Conservation (phyloP, 345 rosid species). For the Acer yangbiense region DNA sequence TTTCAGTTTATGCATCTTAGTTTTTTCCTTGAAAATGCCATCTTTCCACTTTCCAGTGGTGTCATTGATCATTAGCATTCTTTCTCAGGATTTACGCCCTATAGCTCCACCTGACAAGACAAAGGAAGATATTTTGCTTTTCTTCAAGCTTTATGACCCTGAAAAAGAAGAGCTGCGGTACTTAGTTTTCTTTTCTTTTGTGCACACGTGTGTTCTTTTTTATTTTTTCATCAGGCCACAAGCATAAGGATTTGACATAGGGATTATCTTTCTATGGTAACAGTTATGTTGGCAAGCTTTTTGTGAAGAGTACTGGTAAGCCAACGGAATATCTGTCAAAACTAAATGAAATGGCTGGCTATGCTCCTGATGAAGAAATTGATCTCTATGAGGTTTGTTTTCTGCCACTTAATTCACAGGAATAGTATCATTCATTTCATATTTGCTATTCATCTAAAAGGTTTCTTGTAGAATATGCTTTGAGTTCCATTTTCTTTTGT, state of each 20-base stretch:
- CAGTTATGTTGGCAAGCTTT: constrained; percentile 69
- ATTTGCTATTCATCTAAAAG: not conserved
- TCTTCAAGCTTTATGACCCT: constrained; percentile 76
- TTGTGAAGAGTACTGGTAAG: constrained; percentile 60
- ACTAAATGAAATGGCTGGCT: constrained; percentile 74
- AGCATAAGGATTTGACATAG: constrained; percentile 10
- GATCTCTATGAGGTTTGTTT: constrained; percentile 71
- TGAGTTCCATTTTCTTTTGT: too few species aligned
- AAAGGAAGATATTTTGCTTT: constrained; percentile 68
- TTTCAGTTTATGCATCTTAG: not conserved
- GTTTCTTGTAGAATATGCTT: not conserved
- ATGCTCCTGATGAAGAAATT: constrained; percentile 63
- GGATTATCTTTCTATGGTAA: constrained; percentile 11
- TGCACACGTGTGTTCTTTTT: not conserved
- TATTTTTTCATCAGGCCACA: not conserved
- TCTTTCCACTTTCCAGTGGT: constrained; percentile 3
- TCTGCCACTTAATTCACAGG: not conserved
- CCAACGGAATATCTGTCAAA: constrained; percentile 58
- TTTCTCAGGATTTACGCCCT: constrained; percentile 55
- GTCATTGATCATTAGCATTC: constrained; percentile 15
- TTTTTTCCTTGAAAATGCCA: not conserved
- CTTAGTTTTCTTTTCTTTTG: constrained; percentile 2
- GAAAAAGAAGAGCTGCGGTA: constrained; percentile 64
- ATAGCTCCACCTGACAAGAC: constrained; percentile 57
- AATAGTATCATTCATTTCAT: constrained; percentile 5